Base-by-base conservation (phyloP, 1,284 basidiomycete species). In the Pholiota adiposa region DNA sequence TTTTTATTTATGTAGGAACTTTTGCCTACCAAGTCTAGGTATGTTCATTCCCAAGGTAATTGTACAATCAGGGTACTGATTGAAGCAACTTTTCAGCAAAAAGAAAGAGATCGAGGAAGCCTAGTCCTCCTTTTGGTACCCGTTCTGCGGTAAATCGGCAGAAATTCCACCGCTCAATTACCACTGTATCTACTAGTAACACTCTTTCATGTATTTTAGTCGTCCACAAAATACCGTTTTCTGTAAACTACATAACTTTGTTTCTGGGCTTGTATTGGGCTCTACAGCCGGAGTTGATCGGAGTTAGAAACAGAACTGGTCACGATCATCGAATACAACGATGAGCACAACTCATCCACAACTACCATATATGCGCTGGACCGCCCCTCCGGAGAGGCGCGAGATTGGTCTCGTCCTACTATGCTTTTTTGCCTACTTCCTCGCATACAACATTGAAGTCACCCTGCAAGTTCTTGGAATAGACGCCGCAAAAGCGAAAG, bases 391-490 rank as follows among this genome's bases (percentile, higher is more conserved):
- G 14, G 86, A 79, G 50, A 82, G 86, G 63, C 83, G 89, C 66
- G 89, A 92, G 73, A 61, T 86, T 25, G 80, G 81, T 4, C 80
- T 92, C 63, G 63, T 87, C 58, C 73, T 89, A 31, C 83, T 89
- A 65, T 84, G 83, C 12, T 67, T 89, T 34, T 77, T 81, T 14
- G 73, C 83, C 53, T 92, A 90, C 66, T 72, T 87, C 33, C 72
- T 90, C 51, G 83, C 87, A 21, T 92, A 85, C 70, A 88, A 91
- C 71, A 72, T 89, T 56, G 86, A 88, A 67, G 70, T 77, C 2
- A 83, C 87, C 0, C 74, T 89, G 12, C 75, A 77, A 40, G 71
- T 79, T 27, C 69, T 84, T 8, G 82, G 82, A 18, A 69, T 83
- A 41, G 75, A 76, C 54, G 71, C 80, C 60, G 65, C 72, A 46